A percentile compares a stretch with the other conserved stretches of the same genome.
phyloP scores from a whole-genome alignment of 345 rosid species.

The Acer negundo region DNA sequence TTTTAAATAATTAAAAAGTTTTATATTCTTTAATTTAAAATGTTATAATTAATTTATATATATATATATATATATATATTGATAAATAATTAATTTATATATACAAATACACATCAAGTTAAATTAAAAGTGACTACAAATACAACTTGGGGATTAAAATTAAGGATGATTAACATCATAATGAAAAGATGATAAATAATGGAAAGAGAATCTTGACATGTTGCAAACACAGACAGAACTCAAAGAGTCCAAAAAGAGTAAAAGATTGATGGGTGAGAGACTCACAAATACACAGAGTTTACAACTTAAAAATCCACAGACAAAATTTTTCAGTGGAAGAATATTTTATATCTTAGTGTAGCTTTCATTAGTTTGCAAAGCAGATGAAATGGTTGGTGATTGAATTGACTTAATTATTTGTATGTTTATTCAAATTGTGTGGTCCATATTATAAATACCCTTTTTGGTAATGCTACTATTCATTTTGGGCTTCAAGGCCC shows the following conservation, averaged over 20 bases:
- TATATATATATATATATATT: no score
- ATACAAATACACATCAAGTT: no score
- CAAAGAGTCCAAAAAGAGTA: neutral
- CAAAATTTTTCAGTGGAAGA: conserved; percentile 3
- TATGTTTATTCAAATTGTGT: neutral
- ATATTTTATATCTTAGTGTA: conserved; percentile 1
- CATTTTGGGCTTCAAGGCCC: neutral
- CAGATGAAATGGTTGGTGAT: conserved; percentile 21
- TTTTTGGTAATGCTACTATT: neutral
- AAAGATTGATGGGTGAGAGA: neutral
- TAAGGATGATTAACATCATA: no score
- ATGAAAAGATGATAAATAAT: no score
- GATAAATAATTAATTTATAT: no score
- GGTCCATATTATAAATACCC: neutral
- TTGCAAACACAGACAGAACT: neutral
- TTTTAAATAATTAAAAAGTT: neutral
- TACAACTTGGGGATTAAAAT: no score
- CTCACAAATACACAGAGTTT: neutral
- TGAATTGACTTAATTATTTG: conserved; percentile 17
- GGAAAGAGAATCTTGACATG: no score
- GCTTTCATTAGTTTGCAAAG: conserved; percentile 19
- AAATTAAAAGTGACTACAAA: no score
- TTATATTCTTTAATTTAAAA: no score
- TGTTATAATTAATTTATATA: no score
- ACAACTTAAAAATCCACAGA: neutral